Base-by-base conservation (phyloP, 2,329 filamentous ascomycete genomes). In the Leptographium lundbergii region DNA sequence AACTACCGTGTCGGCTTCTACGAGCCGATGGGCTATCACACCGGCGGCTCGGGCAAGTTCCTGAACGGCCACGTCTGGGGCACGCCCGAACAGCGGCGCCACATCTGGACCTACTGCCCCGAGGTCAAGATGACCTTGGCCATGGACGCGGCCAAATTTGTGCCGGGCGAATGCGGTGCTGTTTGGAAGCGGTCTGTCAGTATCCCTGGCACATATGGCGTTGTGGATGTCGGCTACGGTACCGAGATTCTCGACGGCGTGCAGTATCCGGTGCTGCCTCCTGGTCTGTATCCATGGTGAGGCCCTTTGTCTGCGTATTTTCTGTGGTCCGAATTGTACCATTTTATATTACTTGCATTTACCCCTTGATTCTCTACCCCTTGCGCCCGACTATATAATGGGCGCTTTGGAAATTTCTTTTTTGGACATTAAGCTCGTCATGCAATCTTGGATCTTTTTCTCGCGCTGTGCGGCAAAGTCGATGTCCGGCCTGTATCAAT, bases 11-110 rank as follows among this genome's bases (percentile, higher is more conserved):
- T 74, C n/a, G 77, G 77, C 17, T 76, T 74, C 64, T 81, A 81
- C 65, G 74, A 80, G 66, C 80, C 80, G 17, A 80, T 82, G 79
- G 80, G 80, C 51, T 82, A 80, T 66, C 80, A 83, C 66, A 79
- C 77, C 1, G 79, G 78, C 25, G 74, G 74, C 9, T 75, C 74
- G 58, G 79, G 80, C 54, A 66, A 65, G 14, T 73, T 66, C 57
- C 67, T 81, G 22, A 75, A 78, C 61, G 61, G 64, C 13, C 69
- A 68, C 1, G 74, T 81, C 48, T 82, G 78, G 78, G 76, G 77
- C 29, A 74, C 70, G 5, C 74, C 74, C 0, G 70, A 73, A 61
- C 64, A 72, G 66, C 70, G 80, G 29, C 72, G 73, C 61, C 75
- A 80, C 61, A 76, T 82, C 50, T 81, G 77, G 75, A 71, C 75